Evolutionary conservation across 1,139 yeast genomes (phyloP).

Genomic region (Saccharomyces hybrid): DNA sequence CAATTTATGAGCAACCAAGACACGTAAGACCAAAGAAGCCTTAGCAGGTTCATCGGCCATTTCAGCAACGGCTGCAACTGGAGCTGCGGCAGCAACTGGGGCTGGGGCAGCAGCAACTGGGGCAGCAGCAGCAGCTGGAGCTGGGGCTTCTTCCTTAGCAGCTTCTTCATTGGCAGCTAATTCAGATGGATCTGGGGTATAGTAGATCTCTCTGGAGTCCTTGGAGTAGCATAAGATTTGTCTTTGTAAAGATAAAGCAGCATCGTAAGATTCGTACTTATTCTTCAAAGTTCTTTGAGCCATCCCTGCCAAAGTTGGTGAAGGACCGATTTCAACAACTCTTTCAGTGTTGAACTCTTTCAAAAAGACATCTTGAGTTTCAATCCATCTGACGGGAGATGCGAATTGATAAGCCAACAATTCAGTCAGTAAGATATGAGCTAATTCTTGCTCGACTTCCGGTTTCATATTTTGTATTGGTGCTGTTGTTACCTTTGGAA

Average conservation of each 20-base stretch:
- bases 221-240: constrained; percentile 92
- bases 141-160: constrained; percentile 33
- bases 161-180: constrained; percentile 36
- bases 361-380: constrained; percentile 95
- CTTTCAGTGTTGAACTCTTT: constrained; percentile 93
- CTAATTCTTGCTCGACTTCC: constrained; percentile 94
- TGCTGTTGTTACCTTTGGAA: background rate
- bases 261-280: constrained; percentile 95
- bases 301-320: constrained; percentile 98
- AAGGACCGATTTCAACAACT: constrained; percentile 97
- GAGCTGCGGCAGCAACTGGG: constrained; percentile 47
- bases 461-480: constrained; percentile 60
- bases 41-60: constrained; percentile 85
- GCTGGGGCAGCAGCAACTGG: constrained; percentile 43
- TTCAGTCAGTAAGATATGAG: constrained; percentile 90
- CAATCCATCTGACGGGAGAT: constrained; percentile 99
- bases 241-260: constrained; percentile 93
- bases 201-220: constrained; percentile 93
- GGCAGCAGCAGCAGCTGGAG: constrained; percentile 40
- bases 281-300: constrained; percentile 94
- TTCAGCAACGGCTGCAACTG: constrained; percentile 65
- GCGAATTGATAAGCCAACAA: constrained; percentile 97
- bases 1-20: constrained; percentile 89
- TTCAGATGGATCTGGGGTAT: constrained; percentile 69
- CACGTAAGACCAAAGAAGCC: constrained; percentile 76